These are phyloP conservation scores for Aulographum hederae DNA, from an alignment of 2,329 filamentous ascomycete genomes.

Conservation along the genomic window DNA sequence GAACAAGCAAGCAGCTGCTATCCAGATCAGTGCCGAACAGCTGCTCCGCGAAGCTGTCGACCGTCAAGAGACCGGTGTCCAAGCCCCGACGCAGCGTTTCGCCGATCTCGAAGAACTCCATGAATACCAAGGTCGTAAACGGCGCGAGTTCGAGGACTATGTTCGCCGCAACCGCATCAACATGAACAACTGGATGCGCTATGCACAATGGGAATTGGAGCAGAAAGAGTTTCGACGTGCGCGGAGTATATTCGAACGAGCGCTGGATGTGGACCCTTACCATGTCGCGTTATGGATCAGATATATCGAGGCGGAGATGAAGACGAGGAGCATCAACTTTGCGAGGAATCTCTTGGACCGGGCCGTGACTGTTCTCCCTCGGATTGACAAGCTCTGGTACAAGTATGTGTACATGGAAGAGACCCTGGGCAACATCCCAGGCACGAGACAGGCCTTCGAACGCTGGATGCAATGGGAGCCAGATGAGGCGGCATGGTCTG, in stretches of 20 bases:
- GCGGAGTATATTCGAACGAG: constrained; percentile 83
- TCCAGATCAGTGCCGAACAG: constrained; percentile 86
- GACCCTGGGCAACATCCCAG: constrained; percentile 84
- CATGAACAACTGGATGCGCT: constrained; percentile 98
- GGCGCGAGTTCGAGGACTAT: constrained; percentile 96
- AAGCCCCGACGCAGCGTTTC: constrained; percentile 87
- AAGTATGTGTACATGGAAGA: constrained; percentile 99
- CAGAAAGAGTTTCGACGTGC: constrained; percentile 93
- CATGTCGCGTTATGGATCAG: constrained; percentile 77
- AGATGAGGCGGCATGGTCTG: constrained; percentile 84
- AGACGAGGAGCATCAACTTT: constrained; percentile 88
- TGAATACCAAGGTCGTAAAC: constrained; percentile 89
- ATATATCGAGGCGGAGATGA: constrained; percentile 95
- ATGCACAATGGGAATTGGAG: constrained; percentile 92
- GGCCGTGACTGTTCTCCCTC: constrained; percentile 77
- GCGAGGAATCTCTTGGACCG: constrained; percentile 86
- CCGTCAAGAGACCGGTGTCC: constrained; percentile 71
- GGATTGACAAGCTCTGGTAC: constrained; percentile 96
- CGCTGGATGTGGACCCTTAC: constrained; percentile 78
- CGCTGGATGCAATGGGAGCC: constrained; percentile 98
- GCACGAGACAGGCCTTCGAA: constrained; percentile 86
- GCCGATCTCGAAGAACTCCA: constrained; percentile 94
- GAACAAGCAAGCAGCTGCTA: constrained; percentile 82
- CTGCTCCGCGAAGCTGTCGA: constrained; percentile 94
- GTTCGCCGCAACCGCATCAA: constrained; percentile 85